Conservation (phyloP, 2,329 filamentous ascomycete species). For the Mollisia scopiformis region DNA sequence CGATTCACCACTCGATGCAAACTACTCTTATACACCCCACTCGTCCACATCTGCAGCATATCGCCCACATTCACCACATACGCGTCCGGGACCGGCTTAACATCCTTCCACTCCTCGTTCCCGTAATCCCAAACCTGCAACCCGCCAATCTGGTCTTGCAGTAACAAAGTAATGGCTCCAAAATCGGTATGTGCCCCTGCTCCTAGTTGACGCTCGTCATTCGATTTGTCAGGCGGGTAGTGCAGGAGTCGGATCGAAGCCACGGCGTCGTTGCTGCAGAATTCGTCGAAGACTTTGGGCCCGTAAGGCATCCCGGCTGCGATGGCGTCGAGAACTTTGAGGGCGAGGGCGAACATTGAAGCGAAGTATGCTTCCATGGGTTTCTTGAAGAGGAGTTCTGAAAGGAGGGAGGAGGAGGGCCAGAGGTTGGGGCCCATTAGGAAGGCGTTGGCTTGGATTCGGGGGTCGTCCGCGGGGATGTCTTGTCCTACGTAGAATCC, state of each 20-base stretch:
- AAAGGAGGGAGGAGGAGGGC: conserved; percentile 37
- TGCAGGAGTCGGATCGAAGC: conserved; percentile 50
- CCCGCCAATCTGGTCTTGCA: conserved; percentile 51
- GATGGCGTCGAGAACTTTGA: conserved; percentile 44
- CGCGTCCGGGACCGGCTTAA: conserved; percentile 45
- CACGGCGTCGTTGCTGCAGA: conserved; percentile 44
- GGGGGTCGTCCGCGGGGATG: conserved; percentile 44
- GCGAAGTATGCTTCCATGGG: conserved; percentile 47
- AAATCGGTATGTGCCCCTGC: conserved; percentile 56
- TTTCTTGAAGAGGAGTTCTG: conserved; percentile 41
- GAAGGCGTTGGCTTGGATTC: conserved; percentile 36
- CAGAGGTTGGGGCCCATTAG: conserved; percentile 48
- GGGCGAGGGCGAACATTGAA: conserved; percentile 40
- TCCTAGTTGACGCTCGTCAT: conserved; percentile 23
- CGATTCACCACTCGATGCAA: conserved; percentile 58
- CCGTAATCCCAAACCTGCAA: conserved; percentile 52
- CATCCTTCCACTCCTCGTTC: conserved; percentile 44
- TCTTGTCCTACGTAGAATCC: conserved; percentile 46
- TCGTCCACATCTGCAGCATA: conserved; percentile 51
- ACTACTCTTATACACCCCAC: conserved; percentile 52
- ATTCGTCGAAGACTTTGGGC: conserved; percentile 46
- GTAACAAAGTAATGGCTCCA: conserved; percentile 54
- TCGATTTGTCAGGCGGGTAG: conserved; percentile 47
- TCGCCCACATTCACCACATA: conserved; percentile 56
- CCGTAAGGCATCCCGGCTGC: conserved; percentile 47